A percentile compares a stretch with the other conserved stretches of the same genome.
phyloP scores from a whole-genome alignment of 2,329 filamentous ascomycete genomes.

The Aspergillus sp. region DNA sequence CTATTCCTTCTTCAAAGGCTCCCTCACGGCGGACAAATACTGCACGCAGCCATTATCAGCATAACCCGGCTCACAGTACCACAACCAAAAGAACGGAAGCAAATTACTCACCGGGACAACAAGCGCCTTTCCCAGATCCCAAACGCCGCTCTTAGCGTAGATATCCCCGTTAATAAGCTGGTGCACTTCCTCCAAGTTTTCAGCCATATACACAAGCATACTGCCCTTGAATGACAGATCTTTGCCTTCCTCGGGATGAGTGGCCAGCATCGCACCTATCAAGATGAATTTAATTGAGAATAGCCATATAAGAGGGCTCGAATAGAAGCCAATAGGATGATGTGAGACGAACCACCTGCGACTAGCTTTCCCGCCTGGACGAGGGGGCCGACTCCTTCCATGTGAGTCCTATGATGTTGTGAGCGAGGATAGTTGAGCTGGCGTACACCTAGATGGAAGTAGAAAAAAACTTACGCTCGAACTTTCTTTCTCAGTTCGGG shows the following conservation, averaged over 20 bases:
- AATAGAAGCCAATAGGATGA: background rate
- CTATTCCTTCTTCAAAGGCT: background rate
- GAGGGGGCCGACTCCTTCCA: constrained; percentile 56
- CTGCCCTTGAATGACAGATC: constrained; percentile 20
- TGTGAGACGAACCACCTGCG: constrained; percentile 60
- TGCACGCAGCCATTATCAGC: background rate
- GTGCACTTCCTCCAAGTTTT: constrained; percentile 19
- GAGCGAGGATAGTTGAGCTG: background rate
- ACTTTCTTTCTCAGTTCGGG: constrained; percentile 61
- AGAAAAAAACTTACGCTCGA: constrained; percentile 27
- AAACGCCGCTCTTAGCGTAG: constrained; percentile 22
- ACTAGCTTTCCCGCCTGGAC: constrained; percentile 61
- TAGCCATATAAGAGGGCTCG: background rate
- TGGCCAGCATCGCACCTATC: constrained; percentile 66
- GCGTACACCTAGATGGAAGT: background rate
- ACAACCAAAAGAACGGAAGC: background rate
- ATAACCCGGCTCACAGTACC: background rate
- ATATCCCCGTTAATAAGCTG: constrained; percentile 19
- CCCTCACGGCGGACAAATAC: background rate
- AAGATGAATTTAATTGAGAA: background rate
- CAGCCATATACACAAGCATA: constrained; percentile 21
- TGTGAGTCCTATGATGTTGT: constrained; percentile 49
- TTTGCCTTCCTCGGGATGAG: constrained; percentile 58
- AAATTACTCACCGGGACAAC: constrained; percentile 15
- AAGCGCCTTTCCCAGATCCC: constrained; percentile 22